Base-by-base conservation (phyloP, 176 grass and related monocot species). In the Phyllostachys edulis region DNA sequence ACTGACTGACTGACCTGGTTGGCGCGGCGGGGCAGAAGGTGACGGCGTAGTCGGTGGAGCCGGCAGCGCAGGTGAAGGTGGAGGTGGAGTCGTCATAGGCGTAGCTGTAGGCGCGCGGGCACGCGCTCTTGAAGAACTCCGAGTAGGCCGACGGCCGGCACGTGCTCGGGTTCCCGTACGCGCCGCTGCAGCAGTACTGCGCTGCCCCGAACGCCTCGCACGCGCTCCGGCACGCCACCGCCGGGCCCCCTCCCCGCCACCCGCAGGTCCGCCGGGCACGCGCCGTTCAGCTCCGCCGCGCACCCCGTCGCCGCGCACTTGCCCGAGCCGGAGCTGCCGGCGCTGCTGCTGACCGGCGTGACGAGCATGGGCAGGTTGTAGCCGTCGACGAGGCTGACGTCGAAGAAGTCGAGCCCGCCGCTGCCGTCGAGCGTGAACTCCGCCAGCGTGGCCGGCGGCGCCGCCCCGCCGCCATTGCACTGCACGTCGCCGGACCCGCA, bases 371-470 rank as follows among this genome's bases (percentile, higher is more conserved):
- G 96, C 12, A 97, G 37, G 36, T 97, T 97, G 79, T 96, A 96
- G 0, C 96, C 93, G 73, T 98, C 93, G 36, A 98, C 96, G 36
- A 98, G 88, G 80, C 96, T 99, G 52, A 99, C 93, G 73, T 99
- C 96, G 90, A 94, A 99, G 83, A 96, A 99, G 82, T 99, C 89
- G 65, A 95, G 68, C 7, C 90, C 90, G n/a, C 92, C 92, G 38
- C 85, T 76, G 1, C 95, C 95, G 52, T 90, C 85, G 1, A 98
- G 92, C 24, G 95, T 98, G 89, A 98, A 98, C 91, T 98, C 95
- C 0, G 85, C 89, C 16, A 98, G 87, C 2, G 95, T 95, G 12
- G 89, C 54, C 0, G 88, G 93, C 7, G 90, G 73, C 4, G 49
- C 79, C 7, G 93, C 90, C 0, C 90, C 90, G 4, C 66, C 67